Base-by-base conservation (phyloP, 2,329 filamentous ascomycete genomes). In the Phymatotrichopsis omnivora region DNA sequence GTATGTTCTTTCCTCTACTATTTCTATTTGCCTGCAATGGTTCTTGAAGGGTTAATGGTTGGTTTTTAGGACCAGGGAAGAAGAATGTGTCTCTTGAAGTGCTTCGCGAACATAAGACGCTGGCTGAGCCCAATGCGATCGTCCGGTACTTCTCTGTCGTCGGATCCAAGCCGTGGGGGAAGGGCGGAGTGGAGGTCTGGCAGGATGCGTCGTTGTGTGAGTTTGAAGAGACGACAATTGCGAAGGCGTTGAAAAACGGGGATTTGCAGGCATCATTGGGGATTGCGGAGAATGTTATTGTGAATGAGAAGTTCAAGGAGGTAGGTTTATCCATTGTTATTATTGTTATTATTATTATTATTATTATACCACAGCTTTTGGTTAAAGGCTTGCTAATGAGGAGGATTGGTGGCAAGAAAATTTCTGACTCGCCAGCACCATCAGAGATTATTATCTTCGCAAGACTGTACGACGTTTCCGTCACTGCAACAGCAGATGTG, bases 91-190 rank as follows among this genome's bases (percentile, higher is more conserved):
- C 49, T 11, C 45, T 60, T 27, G 57, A 60, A 46, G 30, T 42
- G 24, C 55, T 52, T 12, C 55, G 52, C 16, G 57, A 58, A 16
- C 49, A 55, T 22, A 55, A 58, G 23, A 38, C 20, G 8, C 45
- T 60, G 19, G 49, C 56, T 14, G 57, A 60, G 34, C 53, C 53
- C 34, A 60, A 60, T 51, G 52, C 58, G 22, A 59, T 60, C 41
- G 57, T 59, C 12, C 55, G 57, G 47, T 58, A 54, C 43, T 50
- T 58, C 31, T 47, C 55, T 3, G 39, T 45, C 23, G 43, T 56
- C 20, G 57, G 57, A 23, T 51, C 49, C 32, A 53, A 49, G 12
- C 52, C 53, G 11, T 59, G 55, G 51, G 46, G 39, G 11, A 37
- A 51, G 25, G 39, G 42, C 6, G 48, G 50, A 3, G 45, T 53